Percentiles rank a stretch among this genome's conserved stretches.
These are phyloP conservation scores for Murraya paniculata DNA, from an alignment of 345 rosid genomes.

Conservation along the genomic window DNA sequence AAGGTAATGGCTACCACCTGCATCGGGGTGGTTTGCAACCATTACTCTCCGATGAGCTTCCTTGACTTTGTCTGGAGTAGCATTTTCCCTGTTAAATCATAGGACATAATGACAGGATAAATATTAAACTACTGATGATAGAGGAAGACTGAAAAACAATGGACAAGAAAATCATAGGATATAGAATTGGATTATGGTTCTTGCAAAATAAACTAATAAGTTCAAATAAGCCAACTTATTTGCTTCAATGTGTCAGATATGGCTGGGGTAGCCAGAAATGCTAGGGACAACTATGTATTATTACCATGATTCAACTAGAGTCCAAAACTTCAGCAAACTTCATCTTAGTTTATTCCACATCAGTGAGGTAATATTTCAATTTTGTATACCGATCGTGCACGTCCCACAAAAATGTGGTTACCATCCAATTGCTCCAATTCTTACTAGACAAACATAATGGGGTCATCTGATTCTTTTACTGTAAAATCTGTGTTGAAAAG, in stretches of 20 bases:
- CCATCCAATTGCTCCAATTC: neutral
- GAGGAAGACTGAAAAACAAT: neutral
- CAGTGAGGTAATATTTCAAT: neutral
- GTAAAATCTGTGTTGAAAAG: neutral
- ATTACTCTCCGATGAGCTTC: slow-evolving; percentile 89
- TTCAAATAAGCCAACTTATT: no score
- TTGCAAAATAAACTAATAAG: neutral
- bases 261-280: neutral
- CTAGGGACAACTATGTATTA: neutral
- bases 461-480: neutral
- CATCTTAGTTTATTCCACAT: neutral
- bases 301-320: neutral
- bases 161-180: neutral
- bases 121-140: neutral
- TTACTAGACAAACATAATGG: neutral
- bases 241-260: neutral
- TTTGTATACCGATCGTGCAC: neutral
- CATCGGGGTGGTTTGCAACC: slow-evolving; percentile 95
- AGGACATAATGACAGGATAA: neutral
- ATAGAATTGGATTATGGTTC: neutral
- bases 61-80: slow-evolving; percentile 63
- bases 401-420: neutral
- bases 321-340: neutral
- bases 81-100: slow-evolving; percentile 55
- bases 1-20: slow-evolving; percentile 89